Percentiles rank a stretch among this genome's conserved stretches.
Conservation (phyloP, 495 filamentous ascomycete genomes). For the Talaromyces borbonicus region DNA sequence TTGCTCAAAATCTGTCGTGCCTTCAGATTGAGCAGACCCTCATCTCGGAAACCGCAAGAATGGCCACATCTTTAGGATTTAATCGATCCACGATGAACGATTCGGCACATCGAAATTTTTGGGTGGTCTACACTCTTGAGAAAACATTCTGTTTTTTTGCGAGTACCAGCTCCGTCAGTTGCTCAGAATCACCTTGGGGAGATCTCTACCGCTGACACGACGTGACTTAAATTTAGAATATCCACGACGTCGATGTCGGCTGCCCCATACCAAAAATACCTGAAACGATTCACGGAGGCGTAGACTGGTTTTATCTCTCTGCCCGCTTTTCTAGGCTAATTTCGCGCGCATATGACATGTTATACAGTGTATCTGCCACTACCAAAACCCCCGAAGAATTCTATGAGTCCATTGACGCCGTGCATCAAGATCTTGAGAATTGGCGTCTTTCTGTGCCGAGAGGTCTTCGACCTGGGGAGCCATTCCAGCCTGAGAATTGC, state of each 20-base stretch:
- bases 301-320: constrained; percentile 23
- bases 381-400: constrained; percentile 14
- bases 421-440: constrained; percentile 18
- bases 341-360: constrained; percentile 19
- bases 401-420: constrained; percentile 15
- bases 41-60: constrained; percentile 22
- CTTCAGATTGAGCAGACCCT: constrained; percentile 23
- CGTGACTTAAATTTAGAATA: background rate
- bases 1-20: constrained; percentile 22
- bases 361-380: constrained; percentile 23
- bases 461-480: constrained; percentile 17
- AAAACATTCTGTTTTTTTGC: constrained; percentile 20
- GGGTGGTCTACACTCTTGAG: constrained; percentile 28
- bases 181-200: background rate
- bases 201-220: no score
- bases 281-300: constrained; percentile 16
- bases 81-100: constrained; percentile 10
- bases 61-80: constrained; percentile 19
- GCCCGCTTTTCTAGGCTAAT: constrained; percentile 19
- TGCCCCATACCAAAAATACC: constrained; percentile 22
- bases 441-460: constrained; percentile 21
- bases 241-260: constrained; percentile 20
- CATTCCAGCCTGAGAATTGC: constrained; percentile 7
- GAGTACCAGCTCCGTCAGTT: constrained; percentile 19
- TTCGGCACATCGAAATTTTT: constrained; percentile 19